These are phyloP conservation scores for Ilyonectria destructans DNA, from an alignment of 2,329 filamentous ascomycete genomes.

Conservation along the genomic window DNA sequence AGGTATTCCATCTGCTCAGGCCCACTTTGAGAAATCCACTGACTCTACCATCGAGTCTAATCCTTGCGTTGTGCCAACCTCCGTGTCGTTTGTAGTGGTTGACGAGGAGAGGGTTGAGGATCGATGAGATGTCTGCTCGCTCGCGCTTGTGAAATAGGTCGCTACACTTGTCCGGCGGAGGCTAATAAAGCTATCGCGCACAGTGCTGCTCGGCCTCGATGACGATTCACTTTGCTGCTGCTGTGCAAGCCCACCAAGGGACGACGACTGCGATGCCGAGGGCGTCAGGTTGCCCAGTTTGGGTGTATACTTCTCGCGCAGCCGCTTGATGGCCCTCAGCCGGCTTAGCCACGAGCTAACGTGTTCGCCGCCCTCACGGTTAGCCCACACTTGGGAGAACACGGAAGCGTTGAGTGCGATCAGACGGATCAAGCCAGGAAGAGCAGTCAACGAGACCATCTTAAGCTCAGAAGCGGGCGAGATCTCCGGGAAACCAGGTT, in stretches of 20 bases:
- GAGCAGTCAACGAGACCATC: slow-evolving; percentile 85
- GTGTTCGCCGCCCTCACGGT: slow-evolving; percentile 83
- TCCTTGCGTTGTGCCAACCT: slow-evolving; percentile 57
- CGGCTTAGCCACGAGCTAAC: slow-evolving; percentile 92
- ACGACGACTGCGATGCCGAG: slow-evolving; percentile 51
- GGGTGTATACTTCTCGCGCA: slow-evolving; percentile 79
- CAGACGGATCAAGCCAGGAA: slow-evolving; percentile 89
- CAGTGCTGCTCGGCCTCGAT: slow-evolving; percentile 63
- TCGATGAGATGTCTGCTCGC: slow-evolving; percentile 71
- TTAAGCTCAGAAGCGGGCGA: slow-evolving; percentile 92
- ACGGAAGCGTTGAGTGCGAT: slow-evolving; percentile 94
- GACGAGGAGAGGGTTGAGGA: slow-evolving; percentile 71
- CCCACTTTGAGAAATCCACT: slow-evolving; percentile 60
- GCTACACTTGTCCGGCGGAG: slow-evolving; percentile 76
- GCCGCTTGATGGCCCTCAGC: slow-evolving; percentile 85
- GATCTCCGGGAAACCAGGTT: slow-evolving; percentile 90
- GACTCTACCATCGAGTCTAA: slow-evolving; percentile 55
- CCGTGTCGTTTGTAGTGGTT: slow-evolving; percentile 70
- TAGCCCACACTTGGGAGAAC: slow-evolving; percentile 92
- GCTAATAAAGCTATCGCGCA: slow-evolving; percentile 75
- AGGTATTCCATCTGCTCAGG: slow-evolving; percentile 41
- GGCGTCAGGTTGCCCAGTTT: slow-evolving; percentile 54
- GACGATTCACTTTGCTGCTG: slow-evolving; percentile 47
- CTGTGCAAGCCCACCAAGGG: slow-evolving; percentile 49
- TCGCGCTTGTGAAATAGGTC: slow-evolving; percentile 74